Conservation (phyloP, 2,329 filamentous ascomycete species). For the Aureobasidium sp. region DNA sequence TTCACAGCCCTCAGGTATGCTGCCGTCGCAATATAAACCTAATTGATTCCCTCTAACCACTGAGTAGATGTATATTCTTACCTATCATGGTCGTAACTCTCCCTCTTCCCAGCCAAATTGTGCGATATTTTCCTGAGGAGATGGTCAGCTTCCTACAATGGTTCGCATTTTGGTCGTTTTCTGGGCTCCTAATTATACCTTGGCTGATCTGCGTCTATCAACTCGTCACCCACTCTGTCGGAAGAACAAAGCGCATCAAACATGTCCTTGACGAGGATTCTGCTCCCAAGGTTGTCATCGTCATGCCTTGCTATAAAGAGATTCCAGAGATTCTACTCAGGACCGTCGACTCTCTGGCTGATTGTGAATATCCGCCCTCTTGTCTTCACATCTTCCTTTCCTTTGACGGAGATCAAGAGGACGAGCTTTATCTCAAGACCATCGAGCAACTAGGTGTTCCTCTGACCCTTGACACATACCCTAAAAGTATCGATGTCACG, state of each 20-base stretch:
- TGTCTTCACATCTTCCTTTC: conserved; percentile 94
- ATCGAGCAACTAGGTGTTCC: conserved; percentile 80
- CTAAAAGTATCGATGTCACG: conserved; percentile 80
- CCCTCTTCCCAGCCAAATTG: conserved; percentile 67
- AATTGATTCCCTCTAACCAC: background rate
- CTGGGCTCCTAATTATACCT: conserved; percentile 74
- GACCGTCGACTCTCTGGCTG: conserved; percentile 84
- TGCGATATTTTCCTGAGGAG: conserved; percentile 60
- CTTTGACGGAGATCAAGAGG: conserved; percentile 84
- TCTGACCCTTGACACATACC: conserved; percentile 67
- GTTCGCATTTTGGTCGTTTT: conserved; percentile 94
- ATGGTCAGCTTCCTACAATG: conserved; percentile 74
- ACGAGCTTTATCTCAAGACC: conserved; percentile 82
- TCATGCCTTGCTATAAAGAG: conserved; percentile 97
- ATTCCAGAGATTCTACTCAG: conserved; percentile 75
- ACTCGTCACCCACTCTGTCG: conserved; percentile 78
- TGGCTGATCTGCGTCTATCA: conserved; percentile 93
- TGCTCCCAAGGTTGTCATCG: conserved; percentile 88
- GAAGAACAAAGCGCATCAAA: conserved; percentile 74
- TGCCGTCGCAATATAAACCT: background rate
- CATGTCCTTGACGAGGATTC: conserved; percentile 74
- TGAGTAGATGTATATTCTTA: conserved; percentile 67
- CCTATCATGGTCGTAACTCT: conserved; percentile 92
- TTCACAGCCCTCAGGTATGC: conserved; percentile 70
- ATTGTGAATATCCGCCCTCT: conserved; percentile 85